Base-by-base conservation (phyloP, 164 flowering plant species). In the Pachysandra terminalis region DNA sequence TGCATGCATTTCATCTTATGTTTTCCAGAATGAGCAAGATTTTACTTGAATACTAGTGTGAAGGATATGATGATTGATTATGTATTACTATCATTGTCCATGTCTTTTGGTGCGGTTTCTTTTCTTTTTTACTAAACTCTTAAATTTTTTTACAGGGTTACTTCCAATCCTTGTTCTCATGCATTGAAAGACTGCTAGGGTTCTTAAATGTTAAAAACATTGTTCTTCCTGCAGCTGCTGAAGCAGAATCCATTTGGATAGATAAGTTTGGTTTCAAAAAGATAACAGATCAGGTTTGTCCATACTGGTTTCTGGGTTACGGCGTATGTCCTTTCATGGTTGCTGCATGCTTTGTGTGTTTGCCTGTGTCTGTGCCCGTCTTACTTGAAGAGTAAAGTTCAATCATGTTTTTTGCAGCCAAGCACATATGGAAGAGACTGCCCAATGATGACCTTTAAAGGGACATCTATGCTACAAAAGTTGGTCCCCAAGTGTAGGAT, bases 381-480 rank as follows among this genome's bases (percentile, higher is more conserved):
- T 32, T 7, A 32, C 37, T 32, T 3, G 5, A 32, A 15, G 6
- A n/a, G 12, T 24, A 12, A 25, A 58, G 4, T 58, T 27, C 9
- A 25, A 13, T 23, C 45, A 32, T 69, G 16, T 45, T 1, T 45
- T 1, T 51, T 75, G 77, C 87, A 87, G 96, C 27, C 84, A 23
- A 63, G 71, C 41, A 40, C 64, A 24, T 78, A 66, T 60, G 76
- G 71, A 26, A 81, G 49, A 53, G 70, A 74, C 35, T 73, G 75
- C 32, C 81, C 71, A 12, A 35, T 87, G 83, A 81, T 87, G 89
- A 65, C 74, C 21, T 89, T 89, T 65, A 78, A 86, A 45, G 96
- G 89, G 28, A 86, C 92, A 17, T 74, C 90, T 5, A 71, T 86
- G 81, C 75, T 89, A 64, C 78, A 77, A 24, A 87, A 86, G 73